Base-by-base conservation (phyloP, 1,284 basidiomycete species). In the Peniophora sp. region DNA sequence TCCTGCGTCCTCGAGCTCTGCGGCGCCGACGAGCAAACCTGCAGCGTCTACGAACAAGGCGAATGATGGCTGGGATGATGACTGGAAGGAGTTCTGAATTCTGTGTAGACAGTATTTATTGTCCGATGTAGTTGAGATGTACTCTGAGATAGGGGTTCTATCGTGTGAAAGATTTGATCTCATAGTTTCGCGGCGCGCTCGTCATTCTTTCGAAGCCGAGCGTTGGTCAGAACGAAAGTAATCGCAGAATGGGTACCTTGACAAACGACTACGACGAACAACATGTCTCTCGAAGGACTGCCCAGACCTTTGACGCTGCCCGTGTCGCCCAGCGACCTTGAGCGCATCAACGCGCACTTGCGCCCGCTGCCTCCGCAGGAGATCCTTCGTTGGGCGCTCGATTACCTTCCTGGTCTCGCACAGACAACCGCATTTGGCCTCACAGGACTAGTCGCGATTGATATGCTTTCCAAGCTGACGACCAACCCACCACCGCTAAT, bases 401-500 rank as follows among this genome's bases (percentile, higher is more conserved):
- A 82, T 51, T 76, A 91, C 60, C 71, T 97, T n/a, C 86, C 88
- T 0, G 71, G 73, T 17, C 73, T 97, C 20, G 86, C 83, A 68
- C 93, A 97, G 66, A 96, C 93, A 3, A 97, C 94, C 1, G 93
- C 94, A 0, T 95, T 97, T 64, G 94, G 94, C 5, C 76, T 96
- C 20, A 97, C 93, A 0, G 94, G 94, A 10, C 82, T 94, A 36
- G 92, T 91, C 49, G 86, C 92, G 11, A 81, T 92, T 51, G 91
- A 95, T 67, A 96, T 97, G 91, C 79, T 97, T 49, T 87, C 88
- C 42, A 90, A 90, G 66, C 74, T 95, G 55, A 78, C 80, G 8
- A 56, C 71, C 22, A 64, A 69, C 3, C 77, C 81, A 0, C 88
- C 88, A 1, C 83, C 85, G 1, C 74, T 89, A 17, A 93, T 97